A percentile compares a stretch with the other conserved stretches of the same genome.
Evolutionary conservation across 768 basidiomycete genomes (phyloP).

Genomic region (Rhodotorula sphaerocarpa): DNA sequence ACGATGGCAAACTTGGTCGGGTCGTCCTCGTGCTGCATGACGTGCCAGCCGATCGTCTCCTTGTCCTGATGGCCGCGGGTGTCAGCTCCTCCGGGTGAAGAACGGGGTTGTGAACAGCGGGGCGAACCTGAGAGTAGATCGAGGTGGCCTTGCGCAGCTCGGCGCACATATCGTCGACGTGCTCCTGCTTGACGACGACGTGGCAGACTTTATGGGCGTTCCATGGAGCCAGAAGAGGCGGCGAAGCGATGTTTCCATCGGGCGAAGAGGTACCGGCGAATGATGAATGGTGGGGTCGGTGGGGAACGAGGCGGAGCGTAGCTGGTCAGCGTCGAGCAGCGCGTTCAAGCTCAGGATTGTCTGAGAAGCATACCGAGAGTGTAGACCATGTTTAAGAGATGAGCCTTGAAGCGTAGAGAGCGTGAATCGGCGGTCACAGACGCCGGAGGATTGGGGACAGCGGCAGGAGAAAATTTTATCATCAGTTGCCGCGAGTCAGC

Average conservation of each 20-base stretch:
- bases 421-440: background rate
- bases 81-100: too few relatives aligned
- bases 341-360: too few relatives aligned
- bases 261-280: background rate
- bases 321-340: too few relatives aligned
- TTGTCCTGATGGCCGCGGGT: conserved; percentile 3
- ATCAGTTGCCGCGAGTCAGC: too few relatives aligned
- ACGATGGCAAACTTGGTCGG: conserved; percentile 23
- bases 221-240: too few relatives aligned
- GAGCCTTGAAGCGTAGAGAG: background rate
- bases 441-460: background rate
- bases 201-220: conserved; percentile 9
- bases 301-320: too few relatives aligned
- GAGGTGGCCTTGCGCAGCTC: conserved; percentile 12
- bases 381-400: conserved; percentile 27
- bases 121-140: conserved; percentile 3
- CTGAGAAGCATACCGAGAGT: conserved; percentile 22
- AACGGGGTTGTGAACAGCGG: too few relatives aligned
- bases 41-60: conserved; percentile 15
- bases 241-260: background rate
- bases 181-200: conserved; percentile 16
- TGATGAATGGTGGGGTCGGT: background rate
- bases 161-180: conserved; percentile 5
- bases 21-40: conserved; percentile 16
- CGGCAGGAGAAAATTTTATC: background rate